Conservation (phyloP, 331 rosid species). For the Quercus phellos region DNA sequence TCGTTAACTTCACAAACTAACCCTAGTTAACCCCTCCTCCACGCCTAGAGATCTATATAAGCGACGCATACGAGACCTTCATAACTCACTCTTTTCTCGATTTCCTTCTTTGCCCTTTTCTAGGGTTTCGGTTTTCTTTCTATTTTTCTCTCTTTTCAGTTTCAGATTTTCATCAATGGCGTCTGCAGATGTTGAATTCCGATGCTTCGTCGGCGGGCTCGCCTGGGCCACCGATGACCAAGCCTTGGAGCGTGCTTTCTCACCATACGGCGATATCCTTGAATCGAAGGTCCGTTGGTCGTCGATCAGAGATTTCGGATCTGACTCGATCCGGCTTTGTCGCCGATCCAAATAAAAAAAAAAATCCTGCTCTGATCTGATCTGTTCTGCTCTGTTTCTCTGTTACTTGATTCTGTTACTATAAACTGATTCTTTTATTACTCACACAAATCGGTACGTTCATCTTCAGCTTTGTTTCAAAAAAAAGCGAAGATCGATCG, state of each 20-base stretch:
- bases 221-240: conserved; percentile 86
- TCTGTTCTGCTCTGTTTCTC: conserved; percentile 56
- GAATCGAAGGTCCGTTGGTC: conserved; percentile 93
- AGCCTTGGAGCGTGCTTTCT: conserved; percentile 52
- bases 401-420: conserved; percentile 55
- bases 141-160: no score
- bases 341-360: neutral
- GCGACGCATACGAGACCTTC: neutral
- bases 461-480: conserved; percentile 59
- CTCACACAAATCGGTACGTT: conserved; percentile 79
- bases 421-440: conserved; percentile 62
- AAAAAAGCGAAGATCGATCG: conserved; percentile 88
- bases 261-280: conserved; percentile 54
- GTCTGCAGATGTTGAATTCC: conserved; percentile 58
- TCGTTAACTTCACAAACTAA: neutral
- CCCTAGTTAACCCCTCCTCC: conserved; percentile 15
- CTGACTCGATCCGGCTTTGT: conserved; percentile 51
- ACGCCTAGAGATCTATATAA: conserved; percentile 9
- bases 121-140: neutral
- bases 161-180: conserved; percentile 33
- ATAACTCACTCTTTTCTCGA: neutral
- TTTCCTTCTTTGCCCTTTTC: neutral
- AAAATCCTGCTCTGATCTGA: conserved; percentile 13
- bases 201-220: conserved; percentile 94
- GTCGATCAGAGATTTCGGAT: conserved; percentile 49